phyloP scores from a whole-genome alignment of 2,329 filamentous ascomycete genomes.

The Aspergillus persii region DNA sequence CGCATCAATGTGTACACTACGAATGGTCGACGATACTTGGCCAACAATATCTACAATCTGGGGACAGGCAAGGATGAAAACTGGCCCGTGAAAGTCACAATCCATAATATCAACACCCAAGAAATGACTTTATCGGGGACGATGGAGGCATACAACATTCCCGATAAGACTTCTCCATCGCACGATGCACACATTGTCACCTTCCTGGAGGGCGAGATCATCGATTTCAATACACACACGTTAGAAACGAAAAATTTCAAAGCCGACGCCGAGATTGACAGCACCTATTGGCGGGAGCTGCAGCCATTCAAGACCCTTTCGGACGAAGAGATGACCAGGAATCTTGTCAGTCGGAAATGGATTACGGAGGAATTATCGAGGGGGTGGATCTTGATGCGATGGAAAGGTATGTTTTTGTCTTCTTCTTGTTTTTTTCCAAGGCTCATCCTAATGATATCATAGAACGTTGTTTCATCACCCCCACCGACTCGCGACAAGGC shows the following conservation, averaged over 20 bases:
- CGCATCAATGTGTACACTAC: slow-evolving; percentile 39
- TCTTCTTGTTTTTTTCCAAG: neutral
- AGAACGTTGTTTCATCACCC: slow-evolving; percentile 51
- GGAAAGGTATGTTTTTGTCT: slow-evolving; percentile 42
- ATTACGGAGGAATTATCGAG: slow-evolving; percentile 40
- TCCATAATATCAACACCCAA: slow-evolving; percentile 60
- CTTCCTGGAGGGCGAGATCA: slow-evolving; percentile 67
- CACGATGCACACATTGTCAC: slow-evolving; percentile 57
- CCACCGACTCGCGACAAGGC: slow-evolving; percentile 45
- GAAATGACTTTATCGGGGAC: slow-evolving; percentile 64
- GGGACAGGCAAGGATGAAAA: slow-evolving; percentile 50
- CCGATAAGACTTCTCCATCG: slow-evolving; percentile 47
- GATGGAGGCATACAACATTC: slow-evolving; percentile 69
- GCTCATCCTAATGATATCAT: slow-evolving; percentile 9
- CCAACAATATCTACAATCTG: slow-evolving; percentile 26
- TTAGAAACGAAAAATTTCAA: slow-evolving; percentile 49
- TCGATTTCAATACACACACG: slow-evolving; percentile 57
- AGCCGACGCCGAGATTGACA: slow-evolving; percentile 46
- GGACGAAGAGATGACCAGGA: slow-evolving; percentile 45
- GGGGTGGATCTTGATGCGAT: slow-evolving; percentile 52
- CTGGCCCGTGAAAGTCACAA: slow-evolving; percentile 67
- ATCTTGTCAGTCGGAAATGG: slow-evolving; percentile 46
- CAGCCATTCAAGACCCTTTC: slow-evolving; percentile 47
- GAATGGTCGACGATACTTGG: slow-evolving; percentile 36
- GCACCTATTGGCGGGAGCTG: slow-evolving; percentile 49